Percentiles rank a stretch among this genome's conserved stretches.
Evolutionary conservation across 2,329 filamentous ascomycete species (phyloP).

Genomic region (Beauveria brongniartii): DNA sequence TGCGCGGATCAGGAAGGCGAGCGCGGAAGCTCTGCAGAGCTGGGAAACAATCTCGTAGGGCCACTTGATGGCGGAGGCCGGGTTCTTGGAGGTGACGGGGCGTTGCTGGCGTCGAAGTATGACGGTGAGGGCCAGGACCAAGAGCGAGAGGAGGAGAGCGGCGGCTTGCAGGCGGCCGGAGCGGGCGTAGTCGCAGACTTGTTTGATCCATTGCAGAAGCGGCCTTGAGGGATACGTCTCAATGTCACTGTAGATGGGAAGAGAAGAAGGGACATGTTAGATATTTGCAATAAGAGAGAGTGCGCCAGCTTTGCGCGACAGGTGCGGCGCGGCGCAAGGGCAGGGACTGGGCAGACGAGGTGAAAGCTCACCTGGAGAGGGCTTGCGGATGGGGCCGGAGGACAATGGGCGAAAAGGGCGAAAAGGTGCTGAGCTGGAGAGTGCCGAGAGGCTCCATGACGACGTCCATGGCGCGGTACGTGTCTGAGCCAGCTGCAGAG

Average conservation of each 20-base stretch:
- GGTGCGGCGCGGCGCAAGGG: neutral
- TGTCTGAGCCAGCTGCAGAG: slow-evolving; percentile 2
- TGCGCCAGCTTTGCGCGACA: neutral
- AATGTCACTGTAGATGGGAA: neutral
- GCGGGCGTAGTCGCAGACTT: slow-evolving; percentile 30
- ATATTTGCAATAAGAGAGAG: neutral
- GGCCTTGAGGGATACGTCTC: slow-evolving; percentile 3
- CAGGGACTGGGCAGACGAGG: neutral
- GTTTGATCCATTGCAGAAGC: slow-evolving; percentile 29
- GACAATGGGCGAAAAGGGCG: slow-evolving; percentile 11
- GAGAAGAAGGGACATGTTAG: neutral
- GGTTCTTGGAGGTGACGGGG: slow-evolving; percentile 19
- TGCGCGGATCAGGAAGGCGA: slow-evolving; percentile 32
- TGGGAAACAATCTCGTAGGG: slow-evolving; percentile 37
- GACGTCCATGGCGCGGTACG: slow-evolving; percentile 21
- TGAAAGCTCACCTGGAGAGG: slow-evolving; percentile 7
- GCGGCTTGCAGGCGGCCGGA: slow-evolving; percentile 33
- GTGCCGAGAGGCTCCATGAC: slow-evolving; percentile 23
- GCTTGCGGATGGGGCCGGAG: slow-evolving; percentile 14
- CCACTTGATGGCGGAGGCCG: slow-evolving; percentile 32
- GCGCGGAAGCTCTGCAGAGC: slow-evolving; percentile 28
- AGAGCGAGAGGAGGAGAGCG: slow-evolving; percentile 28
- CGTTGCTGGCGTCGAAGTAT: slow-evolving; percentile 13
- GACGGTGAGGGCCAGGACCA: slow-evolving; percentile 23
- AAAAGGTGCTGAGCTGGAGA: slow-evolving; percentile 22